Conservation (phyloP, 2,329 filamentous ascomycete species). For the Colletotrichum navitas region DNA sequence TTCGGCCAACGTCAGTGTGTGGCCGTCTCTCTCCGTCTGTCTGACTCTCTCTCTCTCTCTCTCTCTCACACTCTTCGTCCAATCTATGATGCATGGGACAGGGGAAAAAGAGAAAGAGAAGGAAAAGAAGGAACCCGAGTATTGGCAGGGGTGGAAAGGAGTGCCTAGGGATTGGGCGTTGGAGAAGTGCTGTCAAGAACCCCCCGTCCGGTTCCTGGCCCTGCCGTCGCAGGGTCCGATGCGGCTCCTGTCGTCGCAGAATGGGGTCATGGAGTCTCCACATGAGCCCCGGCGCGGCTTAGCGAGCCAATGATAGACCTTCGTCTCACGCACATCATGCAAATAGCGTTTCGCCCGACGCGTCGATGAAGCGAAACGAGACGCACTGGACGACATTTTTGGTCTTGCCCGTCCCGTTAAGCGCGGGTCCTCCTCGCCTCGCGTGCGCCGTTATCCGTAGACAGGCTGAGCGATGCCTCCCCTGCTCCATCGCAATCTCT, state of each 20-base stretch:
- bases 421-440: conserved; percentile 18
- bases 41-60: too few species aligned
- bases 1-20: conserved; percentile 22
- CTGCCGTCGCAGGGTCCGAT: conserved; percentile 40
- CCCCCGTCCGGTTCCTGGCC: conserved; percentile 10
- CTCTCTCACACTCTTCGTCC: not conserved
- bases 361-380: conserved; percentile 55
- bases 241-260: conserved; percentile 54
- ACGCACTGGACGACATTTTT: conserved; percentile 36
- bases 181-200: conserved; percentile 7
- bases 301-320: conserved; percentile 45
- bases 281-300: conserved; percentile 38
- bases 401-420: conserved; percentile 11
- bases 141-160: conserved; percentile 3
- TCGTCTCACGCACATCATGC: conserved; percentile 48
- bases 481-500: conserved; percentile 30
- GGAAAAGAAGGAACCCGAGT: not conserved
- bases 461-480: not conserved
- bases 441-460: conserved; percentile 4
- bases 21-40: not conserved
- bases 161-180: conserved; percentile 1
- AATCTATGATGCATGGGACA: not conserved
- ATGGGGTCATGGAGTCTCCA: conserved; percentile 44
- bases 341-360: conserved; percentile 54
- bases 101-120: too few species aligned